phyloP scores from a whole-genome alignment of 208 protist species.

The Acanthamoeba sp. region DNA sequence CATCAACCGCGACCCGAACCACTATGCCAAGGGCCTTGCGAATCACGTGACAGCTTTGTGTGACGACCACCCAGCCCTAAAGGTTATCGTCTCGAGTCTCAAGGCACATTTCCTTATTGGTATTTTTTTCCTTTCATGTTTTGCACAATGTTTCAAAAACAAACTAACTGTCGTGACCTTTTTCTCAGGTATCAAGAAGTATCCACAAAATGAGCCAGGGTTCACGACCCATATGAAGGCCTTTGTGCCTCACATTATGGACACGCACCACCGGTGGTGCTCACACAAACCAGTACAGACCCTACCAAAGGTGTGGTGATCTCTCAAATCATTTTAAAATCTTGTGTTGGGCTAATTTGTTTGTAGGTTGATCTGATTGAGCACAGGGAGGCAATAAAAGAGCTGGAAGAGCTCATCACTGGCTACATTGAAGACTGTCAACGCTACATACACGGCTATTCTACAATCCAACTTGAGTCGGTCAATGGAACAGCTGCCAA shows the following conservation, averaged over 20 bases:
- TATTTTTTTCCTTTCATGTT: too few relatives aligned
- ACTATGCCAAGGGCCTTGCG: not conserved
- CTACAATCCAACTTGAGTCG: constrained; percentile 10
- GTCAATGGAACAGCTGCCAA: not conserved
- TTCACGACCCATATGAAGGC: too few relatives aligned
- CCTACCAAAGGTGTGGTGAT: too few relatives aligned
- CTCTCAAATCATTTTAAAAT: too few relatives aligned
- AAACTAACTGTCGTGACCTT: not conserved
- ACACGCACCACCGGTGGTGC: not conserved
- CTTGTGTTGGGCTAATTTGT: not conserved
- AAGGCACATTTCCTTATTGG: constrained; percentile 55
- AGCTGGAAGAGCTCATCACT: not conserved
- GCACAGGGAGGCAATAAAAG: not conserved
- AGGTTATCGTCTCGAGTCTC: not conserved
- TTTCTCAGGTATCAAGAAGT: too few relatives aligned
- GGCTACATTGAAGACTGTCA: not conserved
- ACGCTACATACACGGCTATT: not conserved
- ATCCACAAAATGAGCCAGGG: too few relatives aligned
- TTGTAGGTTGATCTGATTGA: not conserved
- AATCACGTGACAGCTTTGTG: not conserved
- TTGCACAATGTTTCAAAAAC: too few relatives aligned
- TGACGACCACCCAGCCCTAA: not conserved
- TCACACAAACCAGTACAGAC: not conserved
- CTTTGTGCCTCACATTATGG: too few relatives aligned
- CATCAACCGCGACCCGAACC: not conserved